Conservation (phyloP, 805 yeast species). For the Schizosaccharomyces japonicus region DNA sequence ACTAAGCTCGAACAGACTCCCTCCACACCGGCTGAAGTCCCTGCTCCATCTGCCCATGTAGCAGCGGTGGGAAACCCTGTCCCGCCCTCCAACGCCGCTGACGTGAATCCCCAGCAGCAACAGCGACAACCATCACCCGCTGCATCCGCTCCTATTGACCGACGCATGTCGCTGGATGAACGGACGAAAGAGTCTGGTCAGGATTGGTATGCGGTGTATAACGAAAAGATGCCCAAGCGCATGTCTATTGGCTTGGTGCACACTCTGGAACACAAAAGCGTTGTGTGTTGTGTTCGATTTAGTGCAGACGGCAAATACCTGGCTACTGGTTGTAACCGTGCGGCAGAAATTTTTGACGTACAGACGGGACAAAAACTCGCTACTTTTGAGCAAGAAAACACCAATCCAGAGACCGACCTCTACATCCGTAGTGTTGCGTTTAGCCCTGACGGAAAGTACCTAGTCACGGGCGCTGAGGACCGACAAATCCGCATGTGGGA, state of each 20-base stretch:
- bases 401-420: conserved; percentile 51
- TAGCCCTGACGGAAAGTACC: conserved; percentile 77
- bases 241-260: conserved; percentile 75
- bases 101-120: conserved; percentile 1
- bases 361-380: conserved; percentile 78
- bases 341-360: conserved; percentile 83
- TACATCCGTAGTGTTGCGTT: conserved; percentile 90
- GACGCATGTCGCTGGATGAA: not conserved
- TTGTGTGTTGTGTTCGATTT: conserved; percentile 89
- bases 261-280: conserved; percentile 77
- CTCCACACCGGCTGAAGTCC: not conserved
- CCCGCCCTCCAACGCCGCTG: no score
- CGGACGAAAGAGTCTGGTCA: conserved; percentile 14
- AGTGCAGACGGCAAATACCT: conserved; percentile 72
- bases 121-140: not conserved
- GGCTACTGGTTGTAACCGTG: conserved; percentile 91
- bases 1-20: not conserved
- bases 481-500: conserved; percentile 84
- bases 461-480: conserved; percentile 77
- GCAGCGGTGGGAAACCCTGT: not conserved
- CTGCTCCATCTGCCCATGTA: not conserved
- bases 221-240: conserved; percentile 54
- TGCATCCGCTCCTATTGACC: not conserved
- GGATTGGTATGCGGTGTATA: conserved; percentile 73
- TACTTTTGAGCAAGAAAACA: conserved; percentile 59